A percentile compares a stretch with the other conserved stretches of the same genome.
Conservation (phyloP, 495 filamentous ascomycete species). For the Amphirosellinia nigrospora region DNA sequence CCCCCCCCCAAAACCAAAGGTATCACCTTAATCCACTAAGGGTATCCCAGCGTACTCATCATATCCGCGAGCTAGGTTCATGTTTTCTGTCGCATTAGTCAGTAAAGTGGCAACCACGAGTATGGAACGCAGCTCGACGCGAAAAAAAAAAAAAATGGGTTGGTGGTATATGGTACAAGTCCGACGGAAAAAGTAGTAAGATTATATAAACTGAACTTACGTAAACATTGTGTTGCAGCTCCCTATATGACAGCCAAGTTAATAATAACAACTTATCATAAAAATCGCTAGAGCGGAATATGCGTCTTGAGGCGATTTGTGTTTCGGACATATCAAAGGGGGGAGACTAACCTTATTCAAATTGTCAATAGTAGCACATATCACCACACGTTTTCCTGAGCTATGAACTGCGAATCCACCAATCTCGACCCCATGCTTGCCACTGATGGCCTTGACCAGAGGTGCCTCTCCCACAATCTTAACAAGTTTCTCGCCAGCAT, state of each 20-base stretch:
- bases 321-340: no score
- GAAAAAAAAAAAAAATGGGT: no score
- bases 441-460: slow-evolving; percentile 84
- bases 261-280: no score
- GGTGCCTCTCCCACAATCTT: slow-evolving; percentile 90
- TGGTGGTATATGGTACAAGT: not conserved
- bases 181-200: not conserved
- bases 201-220: slow-evolving; percentile 59
- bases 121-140: no score
- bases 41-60: slow-evolving; percentile 93
- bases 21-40: not conserved
- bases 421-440: slow-evolving; percentile 92
- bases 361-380: slow-evolving; percentile 98
- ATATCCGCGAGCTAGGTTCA: slow-evolving; percentile 95
- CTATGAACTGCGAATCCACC: slow-evolving; percentile 93
- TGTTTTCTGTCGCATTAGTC: slow-evolving; percentile 72
- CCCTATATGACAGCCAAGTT: no score
- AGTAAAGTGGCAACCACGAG: not conserved
- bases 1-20: not conserved
- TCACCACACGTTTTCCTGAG: slow-evolving; percentile 85
- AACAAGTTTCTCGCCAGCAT: slow-evolving; percentile 92
- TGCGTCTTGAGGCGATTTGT: no score
- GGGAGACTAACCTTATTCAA: slow-evolving; percentile 67
- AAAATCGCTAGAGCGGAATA: no score
- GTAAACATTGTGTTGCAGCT: not conserved